These are phyloP conservation scores for rapeseed (Brassica napus) DNA, from an alignment of 345 rosid genomes.

Conservation along the genomic window Da-Ae NC_063451.1:39840001-39840500, in stretches of 20 bases:
- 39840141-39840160: no score
- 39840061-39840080: conserved; percentile 19
- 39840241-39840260: neutral
- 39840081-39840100: conserved; percentile 21
- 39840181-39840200: neutral
- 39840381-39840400: neutral
- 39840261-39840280: neutral
- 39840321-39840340: neutral
- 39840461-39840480: neutral
- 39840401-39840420: neutral
- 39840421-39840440: neutral
- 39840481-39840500: neutral
- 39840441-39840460: neutral
- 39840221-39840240: neutral
- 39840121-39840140: neutral
- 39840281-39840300: neutral
- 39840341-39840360: neutral
- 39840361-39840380: neutral
- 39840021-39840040: neutral
- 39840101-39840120: conserved; percentile 16
- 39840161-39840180: neutral
- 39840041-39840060: neutral
- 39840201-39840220: neutral
- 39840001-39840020: neutral
- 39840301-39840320: neutral